Base-by-base conservation (phyloP, 1,284 basidiomycete species). In the Puccinia horiana region DNA sequence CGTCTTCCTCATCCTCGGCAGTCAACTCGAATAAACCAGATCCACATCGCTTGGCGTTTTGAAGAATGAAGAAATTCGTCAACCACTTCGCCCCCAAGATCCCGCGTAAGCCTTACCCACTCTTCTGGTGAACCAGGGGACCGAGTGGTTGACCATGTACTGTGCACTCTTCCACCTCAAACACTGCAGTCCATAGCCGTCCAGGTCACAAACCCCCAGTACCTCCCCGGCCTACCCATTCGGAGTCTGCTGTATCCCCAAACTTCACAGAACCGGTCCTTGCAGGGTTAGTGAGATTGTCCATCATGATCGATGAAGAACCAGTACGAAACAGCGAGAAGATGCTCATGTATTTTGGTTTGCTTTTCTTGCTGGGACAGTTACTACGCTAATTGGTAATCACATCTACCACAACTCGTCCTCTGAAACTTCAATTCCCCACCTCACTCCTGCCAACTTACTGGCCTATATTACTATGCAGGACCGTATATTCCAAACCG, bases 401-500 rank as follows among this genome's bases (percentile, higher is more conserved):
- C 16, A 35, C 54, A 67, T 16, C 35, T 54, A 44, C 14, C 26
- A 29, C 9, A n/a, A 40, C 20, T 40, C 23, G 37, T 35, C 14
- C 23, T 4, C 35, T 3, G 49, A 79, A 52, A 32, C 37, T 49
- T 42, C 14, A 52, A 52, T 4, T 29, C 16, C 4, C 16, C n/a
- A 35, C 29, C 74, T 73, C 44, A 73, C 47, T 47, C 26, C 26
- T 44, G 40, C 12, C 47, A 26, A 70, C n/a, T 44, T 26, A 52
- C 49, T 52, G 49, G 54, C 4, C 54, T 4, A n/a, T n/a, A 16
- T n/a, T 6, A 16, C 29, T 32, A 18, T 32, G n/a, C 18, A 81
- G 79, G 79, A 81, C 79, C 11, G 79, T 81, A 23, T 81, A 81
- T 67, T 73, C 79, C 29, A 81, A 81, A n/a, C 79, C 79, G 23